Base-by-base conservation (phyloP, 1,284 basidiomycete species). In the Apiotrichum veenhuisii region DNA sequence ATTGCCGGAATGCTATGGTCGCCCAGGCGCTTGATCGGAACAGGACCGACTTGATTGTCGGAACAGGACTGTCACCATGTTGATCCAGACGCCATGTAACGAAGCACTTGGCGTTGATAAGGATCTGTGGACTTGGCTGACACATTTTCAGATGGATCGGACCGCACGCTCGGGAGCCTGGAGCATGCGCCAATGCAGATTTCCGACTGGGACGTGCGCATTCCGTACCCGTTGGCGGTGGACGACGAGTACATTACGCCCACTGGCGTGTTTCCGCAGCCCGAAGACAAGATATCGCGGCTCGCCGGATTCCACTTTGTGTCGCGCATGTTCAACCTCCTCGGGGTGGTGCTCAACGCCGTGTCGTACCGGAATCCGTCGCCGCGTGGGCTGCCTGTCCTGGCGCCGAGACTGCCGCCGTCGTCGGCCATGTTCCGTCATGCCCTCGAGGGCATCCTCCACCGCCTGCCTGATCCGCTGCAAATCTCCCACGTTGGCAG, bases 211-310 rank as follows among this genome's bases (percentile, higher is more conserved):
- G 66, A 67, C 46, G 58, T 69, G 14, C 60, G 47, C 41, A 47
- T 67, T 1, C 58, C 67, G 9, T 57, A 62, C 33, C 69, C 68
- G 10, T 43, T 66, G 25, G 60, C 64, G 17, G 54, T 68, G 40
- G 66, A 68, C 46, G 70, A 72, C 51, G 58, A 64, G 25, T 58
- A 65, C 37, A 63, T 72, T 54, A 70, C 70, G n/a, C 50, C 61
- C 1, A 60, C 63, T 11, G 70, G 68, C 8, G 55, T 64, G 5
- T 67, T 69, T 54, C 55, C 63, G 3, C 68, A 68, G 54, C 62
- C 68, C 11, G 42, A 20, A 22, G 18, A 44, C 23, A 9, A 51
- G 3, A 64, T 58, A 11, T 63, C 66, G 23, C 54, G 61, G 33
- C 59, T 68, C 11, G 60, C 65, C 36, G 65, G 66, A 9, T 68